Base-by-base conservation (phyloP, 495 filamentous ascomycete species). In the Talaromyces adpressus region DNA sequence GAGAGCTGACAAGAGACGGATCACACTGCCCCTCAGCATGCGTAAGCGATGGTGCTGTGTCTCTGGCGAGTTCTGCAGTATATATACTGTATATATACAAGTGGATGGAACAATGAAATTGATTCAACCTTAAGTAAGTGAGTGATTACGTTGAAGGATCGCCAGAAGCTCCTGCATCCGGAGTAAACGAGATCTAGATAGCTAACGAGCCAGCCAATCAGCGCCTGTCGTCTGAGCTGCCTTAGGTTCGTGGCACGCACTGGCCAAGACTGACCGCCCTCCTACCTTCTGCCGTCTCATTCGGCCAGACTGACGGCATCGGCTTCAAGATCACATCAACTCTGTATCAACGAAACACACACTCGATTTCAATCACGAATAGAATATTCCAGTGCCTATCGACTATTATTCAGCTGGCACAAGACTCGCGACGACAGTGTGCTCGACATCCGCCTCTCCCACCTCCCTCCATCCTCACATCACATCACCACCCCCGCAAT, bases 401-500 rank as follows among this genome's bases (percentile, higher is more conserved):
- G 6, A 49, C 16, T 49, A 20, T 18, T 20, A 20, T 22, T 9
- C 45, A 49, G 0, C 51, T 54, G 51, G 51, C 11, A 14, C 23
- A 54, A 54, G 62, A 58, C 57, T 23, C 41, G 16, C 29, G 52
- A 20, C 45, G 53, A n/a, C 30, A 52, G 62, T 61, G 60, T 62
- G 63, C 57, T 34, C 47, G 20, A 56, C 29, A 23, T 25, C 34
- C 41, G 45, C 60, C 51, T 41, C 64, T 29, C 25, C 58, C 45
- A 18, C 27, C 47, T 45, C 32, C 60, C 49, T 27, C 63, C 39
- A n/a, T 63, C 64, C 60, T 61, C 63, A 62, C 64, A 59, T 62
- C 47, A 57, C 30, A 18, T 27, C 56, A 32, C 22, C 45, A 49
- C 58, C 18, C 61, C 67, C 68, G 74, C 64, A 69, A 80, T 80